phyloP scores from a whole-genome alignment of 225 moss, liverwort and hornwort species.

The Physcomitrellopsis africana region DNA sequence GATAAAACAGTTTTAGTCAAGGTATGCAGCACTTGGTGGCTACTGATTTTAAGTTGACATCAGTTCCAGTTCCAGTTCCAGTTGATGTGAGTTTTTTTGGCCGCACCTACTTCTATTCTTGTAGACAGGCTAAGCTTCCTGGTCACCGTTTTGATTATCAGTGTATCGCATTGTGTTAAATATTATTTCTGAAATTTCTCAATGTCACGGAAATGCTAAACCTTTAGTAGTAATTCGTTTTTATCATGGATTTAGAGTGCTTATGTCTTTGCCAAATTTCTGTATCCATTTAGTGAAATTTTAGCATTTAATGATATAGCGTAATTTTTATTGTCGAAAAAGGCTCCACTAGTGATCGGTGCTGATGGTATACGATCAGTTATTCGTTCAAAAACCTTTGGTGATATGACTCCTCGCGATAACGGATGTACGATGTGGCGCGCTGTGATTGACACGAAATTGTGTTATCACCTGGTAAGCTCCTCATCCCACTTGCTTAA shows the following conservation, averaged over 20 bases:
- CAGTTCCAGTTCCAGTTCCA: conserved; percentile 14
- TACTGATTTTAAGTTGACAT: conserved; percentile 5
- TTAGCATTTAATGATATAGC: conserved; percentile 13
- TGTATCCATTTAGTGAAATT: conserved; percentile 8
- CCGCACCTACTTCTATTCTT: no score
- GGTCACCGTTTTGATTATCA: no score
- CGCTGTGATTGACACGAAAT: conserved; percentile 52
- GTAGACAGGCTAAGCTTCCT: no score
- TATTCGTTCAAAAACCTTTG: conserved; percentile 45
- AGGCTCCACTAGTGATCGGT: conserved; percentile 60
- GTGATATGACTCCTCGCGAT: conserved; percentile 47
- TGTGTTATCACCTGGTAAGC: conserved; percentile 48
- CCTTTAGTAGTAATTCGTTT: not conserved
- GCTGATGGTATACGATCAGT: conserved; percentile 67
- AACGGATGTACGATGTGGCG: conserved; percentile 61
- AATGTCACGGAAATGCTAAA: not conserved
- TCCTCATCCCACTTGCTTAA: conserved; percentile 26
- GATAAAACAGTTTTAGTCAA: conserved; percentile 41
- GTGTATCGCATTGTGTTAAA: no score
- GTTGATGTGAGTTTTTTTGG: not conserved
- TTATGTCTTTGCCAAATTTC: not conserved
- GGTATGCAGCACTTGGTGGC: conserved; percentile 35
- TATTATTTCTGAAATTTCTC: conserved; percentile 1
- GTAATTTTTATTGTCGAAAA: conserved; percentile 24
- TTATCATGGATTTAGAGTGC: conserved; percentile 3